Evolutionary conservation across 116 monocot species (phyloP).

Genomic region (Posidonia oceanica): DNA sequence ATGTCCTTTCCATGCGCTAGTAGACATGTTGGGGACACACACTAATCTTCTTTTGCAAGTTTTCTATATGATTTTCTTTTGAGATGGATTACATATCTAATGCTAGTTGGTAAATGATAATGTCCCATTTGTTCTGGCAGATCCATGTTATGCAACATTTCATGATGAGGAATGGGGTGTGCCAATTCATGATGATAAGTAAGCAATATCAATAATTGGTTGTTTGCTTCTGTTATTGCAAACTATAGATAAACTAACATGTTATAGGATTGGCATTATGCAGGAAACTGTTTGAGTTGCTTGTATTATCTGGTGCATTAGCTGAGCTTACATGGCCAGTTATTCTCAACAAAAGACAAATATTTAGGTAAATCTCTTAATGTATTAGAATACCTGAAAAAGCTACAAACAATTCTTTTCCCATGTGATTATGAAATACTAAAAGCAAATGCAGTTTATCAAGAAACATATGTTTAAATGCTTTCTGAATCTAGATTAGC

Average conservation of each 20-base stretch:
- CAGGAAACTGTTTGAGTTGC: conserved; percentile 94
- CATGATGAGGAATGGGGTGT: conserved; percentile 75
- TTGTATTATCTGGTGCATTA: conserved; percentile 81
- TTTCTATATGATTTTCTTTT: background rate
- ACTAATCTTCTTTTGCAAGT: background rate
- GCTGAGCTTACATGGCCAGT: conserved; percentile 87
- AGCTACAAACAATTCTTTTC: background rate
- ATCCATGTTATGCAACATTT: conserved; percentile 34
- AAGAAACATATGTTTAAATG: background rate
- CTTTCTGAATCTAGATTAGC: background rate
- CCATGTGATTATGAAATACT: background rate
- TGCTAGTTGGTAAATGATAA: background rate
- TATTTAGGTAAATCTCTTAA: conserved; percentile 45
- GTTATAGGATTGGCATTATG: background rate
- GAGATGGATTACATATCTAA: background rate
- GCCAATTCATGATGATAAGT: conserved; percentile 63
- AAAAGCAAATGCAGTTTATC: background rate
- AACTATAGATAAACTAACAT: background rate
- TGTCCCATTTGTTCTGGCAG: background rate
- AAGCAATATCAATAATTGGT: background rate
- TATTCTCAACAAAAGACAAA: conserved; percentile 73
- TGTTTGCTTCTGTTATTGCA: background rate
- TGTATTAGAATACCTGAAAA: background rate
- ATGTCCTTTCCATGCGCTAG: background rate
- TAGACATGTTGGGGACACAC: background rate